Percentiles rank a stretch among this genome's conserved stretches.
Evolutionary conservation across 495 filamentous ascomycete genomes (phyloP).

Genomic region (Penicillium daleae): DNA sequence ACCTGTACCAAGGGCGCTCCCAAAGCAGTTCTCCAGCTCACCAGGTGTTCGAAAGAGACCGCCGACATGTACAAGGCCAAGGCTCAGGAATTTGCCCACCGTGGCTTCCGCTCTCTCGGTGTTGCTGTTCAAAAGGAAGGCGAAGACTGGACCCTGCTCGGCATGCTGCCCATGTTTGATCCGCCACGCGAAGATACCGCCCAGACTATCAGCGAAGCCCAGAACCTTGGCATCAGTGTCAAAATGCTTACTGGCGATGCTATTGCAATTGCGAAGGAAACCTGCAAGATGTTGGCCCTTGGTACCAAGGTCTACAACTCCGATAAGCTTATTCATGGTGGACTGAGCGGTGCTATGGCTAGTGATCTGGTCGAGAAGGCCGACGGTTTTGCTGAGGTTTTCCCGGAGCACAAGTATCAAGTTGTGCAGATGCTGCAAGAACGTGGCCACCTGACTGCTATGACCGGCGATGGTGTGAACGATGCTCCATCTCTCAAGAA

Average conservation of each 20-base stretch:
- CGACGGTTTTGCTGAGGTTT: conserved; percentile 83
- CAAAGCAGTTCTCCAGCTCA: conserved; percentile 69
- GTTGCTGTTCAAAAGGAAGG: conserved; percentile 68
- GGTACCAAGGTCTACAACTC: conserved; percentile 80
- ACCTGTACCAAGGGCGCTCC: conserved; percentile 74
- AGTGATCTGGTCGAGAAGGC: conserved; percentile 73
- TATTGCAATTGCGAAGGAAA: conserved; percentile 76
- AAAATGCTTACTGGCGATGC: conserved; percentile 81
- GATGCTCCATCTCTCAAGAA: conserved; percentile 96
- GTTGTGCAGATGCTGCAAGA: conserved; percentile 97
- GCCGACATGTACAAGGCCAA: conserved; percentile 64
- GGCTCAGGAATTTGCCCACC: conserved; percentile 71
- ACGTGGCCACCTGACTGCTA: conserved; percentile 93
- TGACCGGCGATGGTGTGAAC: conserved; percentile 99
- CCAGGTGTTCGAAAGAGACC: conserved; percentile 62
- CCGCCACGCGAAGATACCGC: conserved; percentile 77
- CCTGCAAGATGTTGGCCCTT: conserved; percentile 74
- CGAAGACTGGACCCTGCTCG: conserved; percentile 65
- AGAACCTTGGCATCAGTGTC: conserved; percentile 70
- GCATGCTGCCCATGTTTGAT: conserved; percentile 77
- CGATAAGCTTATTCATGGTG: conserved; percentile 70
- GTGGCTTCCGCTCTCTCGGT: conserved; percentile 76
- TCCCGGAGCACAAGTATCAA: conserved; percentile 97
- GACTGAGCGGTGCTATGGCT: conserved; percentile 68
- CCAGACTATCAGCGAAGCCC: conserved; percentile 72